Base-by-base conservation (phyloP, 768 basidiomycete species). In the Russula foetens region DNA sequence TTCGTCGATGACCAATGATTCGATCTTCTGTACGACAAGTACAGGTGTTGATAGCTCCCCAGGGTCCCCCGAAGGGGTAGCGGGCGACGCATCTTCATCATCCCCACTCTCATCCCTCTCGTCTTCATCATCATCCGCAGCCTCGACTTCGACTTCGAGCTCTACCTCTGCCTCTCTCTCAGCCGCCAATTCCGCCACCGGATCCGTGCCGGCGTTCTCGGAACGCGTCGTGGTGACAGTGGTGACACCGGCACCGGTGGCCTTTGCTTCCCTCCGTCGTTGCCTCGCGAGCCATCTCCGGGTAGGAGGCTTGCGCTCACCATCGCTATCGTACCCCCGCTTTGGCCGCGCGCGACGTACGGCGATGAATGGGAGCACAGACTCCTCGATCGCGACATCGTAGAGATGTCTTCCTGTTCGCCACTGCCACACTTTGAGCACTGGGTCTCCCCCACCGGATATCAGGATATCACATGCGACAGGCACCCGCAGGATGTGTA, bases 381-480 rank as follows among this genome's bases (percentile, higher is more conserved):
- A 59, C 0, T 73, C 70, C 15, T 68, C 60, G 21, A 95, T 75
- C 4, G 71, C 67, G 11, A 96, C 73, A 41, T 84, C 79, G 31
- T 75, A 74, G 38, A 78, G 71, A 39, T 82, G 69, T 38, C 66
- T 65, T 0, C 93, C 94, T 0, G 75, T 75, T 72, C 84, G 79
- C 85, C 88, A 91, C 63, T 90, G 81, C 90, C 90, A 95, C 8
- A 92, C 62, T 67, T 86, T 87, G 21, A 96, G 70, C 56, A 77
- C 73, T 0, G 81, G 75, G 67, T 98, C 96, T 0, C 95, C 96
- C 12, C 96, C 96, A 7, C 90, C 96, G 0, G 92, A 94, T 9
- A 98, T 77, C 24, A 99, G 76, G 54, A 51, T 7, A 2, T 44
- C 31, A 68, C 66, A 0, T 72, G 60, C 14, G 77, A 76, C 19